Conservation (phyloP, 1,284 basidiomycete species). For the Ustilago cynodontis region DNA sequence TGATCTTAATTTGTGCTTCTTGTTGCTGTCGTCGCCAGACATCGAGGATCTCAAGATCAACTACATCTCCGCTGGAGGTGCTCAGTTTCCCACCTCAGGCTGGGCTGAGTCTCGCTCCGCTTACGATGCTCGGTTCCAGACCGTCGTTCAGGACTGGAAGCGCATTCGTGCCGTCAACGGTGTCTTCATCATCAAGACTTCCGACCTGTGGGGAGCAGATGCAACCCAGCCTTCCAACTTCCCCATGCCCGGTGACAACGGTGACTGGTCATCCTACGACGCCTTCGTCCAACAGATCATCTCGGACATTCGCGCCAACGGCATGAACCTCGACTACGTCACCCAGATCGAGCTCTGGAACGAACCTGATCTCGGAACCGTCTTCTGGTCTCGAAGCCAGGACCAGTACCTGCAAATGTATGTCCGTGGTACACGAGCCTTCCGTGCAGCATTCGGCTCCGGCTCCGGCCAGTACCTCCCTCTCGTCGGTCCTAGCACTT, state of each 20-base stretch:
- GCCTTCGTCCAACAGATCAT: slow-evolving; percentile 13
- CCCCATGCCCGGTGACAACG: slow-evolving; percentile 13
- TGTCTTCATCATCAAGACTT: neutral
- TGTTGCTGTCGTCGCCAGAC: neutral
- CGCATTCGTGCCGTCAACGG: slow-evolving; percentile 6
- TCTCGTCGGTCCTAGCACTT: slow-evolving; percentile 10
- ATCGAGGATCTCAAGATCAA: neutral
- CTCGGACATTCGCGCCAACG: slow-evolving; percentile 17
- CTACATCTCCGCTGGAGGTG: neutral
- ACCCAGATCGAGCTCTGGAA: slow-evolving; percentile 21
- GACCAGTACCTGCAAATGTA: slow-evolving; percentile 17
- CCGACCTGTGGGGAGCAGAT: slow-evolving; percentile 19
- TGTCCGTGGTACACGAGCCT: neutral
- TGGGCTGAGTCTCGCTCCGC: neutral
- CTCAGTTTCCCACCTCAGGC: neutral
- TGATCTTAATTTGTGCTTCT: too few species aligned
- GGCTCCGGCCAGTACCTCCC: neutral
- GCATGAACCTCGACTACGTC: neutral
- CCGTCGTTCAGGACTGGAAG: neutral
- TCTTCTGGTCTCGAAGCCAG: slow-evolving; percentile 22
- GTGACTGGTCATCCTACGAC: slow-evolving; percentile 11
- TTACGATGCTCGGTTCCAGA: neutral
- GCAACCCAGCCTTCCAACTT: neutral
- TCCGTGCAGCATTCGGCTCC: neutral
- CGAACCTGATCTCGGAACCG: slow-evolving; percentile 9